Evolutionary conservation across 1,139 yeast species (phyloP).

Genomic region (Taphrina populina): DNA sequence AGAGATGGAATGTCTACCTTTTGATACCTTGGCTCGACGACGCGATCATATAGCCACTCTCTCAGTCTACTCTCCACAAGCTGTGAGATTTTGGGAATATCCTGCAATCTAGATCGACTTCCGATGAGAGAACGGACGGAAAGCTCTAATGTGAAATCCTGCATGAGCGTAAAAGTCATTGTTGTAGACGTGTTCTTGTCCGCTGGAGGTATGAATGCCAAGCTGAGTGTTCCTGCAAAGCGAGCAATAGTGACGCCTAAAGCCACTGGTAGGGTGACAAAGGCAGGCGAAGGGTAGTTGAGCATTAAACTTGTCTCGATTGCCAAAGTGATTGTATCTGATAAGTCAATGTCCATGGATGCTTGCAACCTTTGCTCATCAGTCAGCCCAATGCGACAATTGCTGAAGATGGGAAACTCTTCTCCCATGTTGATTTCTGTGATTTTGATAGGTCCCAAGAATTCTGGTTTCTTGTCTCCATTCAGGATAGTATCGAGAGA

Average conservation of each 20-base stretch:
- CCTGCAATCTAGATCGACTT: conserved; percentile 84
- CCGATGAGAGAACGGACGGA: conserved; percentile 85
- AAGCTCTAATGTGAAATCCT: conserved; percentile 85
- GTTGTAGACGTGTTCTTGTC: conserved; percentile 51
- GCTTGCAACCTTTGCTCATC: conserved; percentile 64
- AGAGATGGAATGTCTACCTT: conserved; percentile 77
- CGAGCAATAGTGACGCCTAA: conserved; percentile 83
- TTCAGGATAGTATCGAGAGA: conserved; percentile 60
- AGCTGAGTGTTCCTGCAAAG: conserved; percentile 71
- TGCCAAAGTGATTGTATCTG: conserved; percentile 86
- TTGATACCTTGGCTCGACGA: conserved; percentile 91
- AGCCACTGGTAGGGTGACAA: conserved; percentile 73
- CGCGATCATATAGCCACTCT: conserved; percentile 87
- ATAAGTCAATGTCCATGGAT: conserved; percentile 85
- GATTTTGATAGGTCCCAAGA: conserved; percentile 70
- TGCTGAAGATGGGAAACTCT: conserved; percentile 91
- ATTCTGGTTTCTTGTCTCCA: conserved; percentile 66
- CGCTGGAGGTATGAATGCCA: conserved; percentile 33
- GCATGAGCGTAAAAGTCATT: conserved; percentile 81
- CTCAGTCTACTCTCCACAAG: conserved; percentile 77
- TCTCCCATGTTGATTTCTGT: conserved; percentile 92
- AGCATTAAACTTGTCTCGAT: conserved; percentile 77
- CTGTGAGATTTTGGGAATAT: conserved; percentile 86
- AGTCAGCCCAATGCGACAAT: conserved; percentile 63
- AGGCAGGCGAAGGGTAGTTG: conserved; percentile 79